These are phyloP conservation scores for Dimocarpus longan DNA, from an alignment of 345 rosid genomes.

Conservation along the genomic window DNA sequence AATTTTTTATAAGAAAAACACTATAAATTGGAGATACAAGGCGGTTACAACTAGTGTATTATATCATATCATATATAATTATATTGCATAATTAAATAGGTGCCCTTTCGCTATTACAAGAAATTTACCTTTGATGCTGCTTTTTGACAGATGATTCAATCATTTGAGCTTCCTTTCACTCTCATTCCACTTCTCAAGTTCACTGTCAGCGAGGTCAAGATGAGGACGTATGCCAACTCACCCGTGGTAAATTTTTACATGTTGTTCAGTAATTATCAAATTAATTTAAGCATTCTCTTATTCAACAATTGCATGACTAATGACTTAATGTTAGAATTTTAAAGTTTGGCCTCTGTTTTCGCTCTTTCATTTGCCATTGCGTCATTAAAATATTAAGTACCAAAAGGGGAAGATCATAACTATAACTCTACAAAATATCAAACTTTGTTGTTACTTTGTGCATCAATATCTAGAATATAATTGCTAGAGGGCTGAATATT, in stretches of 20 bases:
- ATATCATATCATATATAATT: not conserved
- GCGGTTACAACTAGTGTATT: not conserved
- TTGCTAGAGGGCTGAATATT: not conserved
- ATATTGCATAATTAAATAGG: not conserved
- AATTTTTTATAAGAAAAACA: not conserved
- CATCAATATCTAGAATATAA: not conserved
- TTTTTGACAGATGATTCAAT: conserved; percentile 75
- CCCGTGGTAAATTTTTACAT: conserved; percentile 40
- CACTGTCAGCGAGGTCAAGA: conserved; percentile 84
- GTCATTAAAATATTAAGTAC: not conserved
- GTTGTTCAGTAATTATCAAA: not conserved
- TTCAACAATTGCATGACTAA: not conserved
- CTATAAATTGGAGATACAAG: not conserved
- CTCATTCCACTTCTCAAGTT: conserved; percentile 92
- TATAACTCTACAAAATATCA: not conserved
- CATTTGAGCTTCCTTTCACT: conserved; percentile 95
- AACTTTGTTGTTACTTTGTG: not conserved
- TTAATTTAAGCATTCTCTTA: too few species aligned
- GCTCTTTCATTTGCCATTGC: not conserved
- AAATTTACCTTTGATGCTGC: conserved; percentile 8
- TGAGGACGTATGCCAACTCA: conserved; percentile 75
- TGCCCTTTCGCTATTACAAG: not conserved
- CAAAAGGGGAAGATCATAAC: not conserved
- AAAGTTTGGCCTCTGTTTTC: not conserved
- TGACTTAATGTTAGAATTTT: too few species aligned